phyloP scores from a whole-genome alignment of 257 asterid species.

The Lithospermum erythrorhizon region DNA sequence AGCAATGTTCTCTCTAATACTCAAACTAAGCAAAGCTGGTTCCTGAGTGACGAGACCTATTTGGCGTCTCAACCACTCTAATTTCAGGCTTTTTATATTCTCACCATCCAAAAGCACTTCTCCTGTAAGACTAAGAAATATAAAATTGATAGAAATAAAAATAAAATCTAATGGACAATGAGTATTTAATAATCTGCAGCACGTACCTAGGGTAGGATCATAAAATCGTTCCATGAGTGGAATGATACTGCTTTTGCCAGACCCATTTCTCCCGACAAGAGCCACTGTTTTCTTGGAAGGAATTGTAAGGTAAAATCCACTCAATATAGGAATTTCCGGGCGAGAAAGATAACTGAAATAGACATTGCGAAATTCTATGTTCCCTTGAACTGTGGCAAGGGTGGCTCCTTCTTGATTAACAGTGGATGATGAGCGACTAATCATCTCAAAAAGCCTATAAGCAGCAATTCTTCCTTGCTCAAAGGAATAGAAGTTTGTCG shows the following conservation, averaged over 20 bases:
- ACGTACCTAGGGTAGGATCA: constrained; percentile 92
- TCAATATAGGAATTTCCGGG: constrained; percentile 97
- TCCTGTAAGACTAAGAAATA: constrained; percentile 36
- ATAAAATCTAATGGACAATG: too few relatives aligned
- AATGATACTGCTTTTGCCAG: constrained; percentile 97
- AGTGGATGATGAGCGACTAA: constrained; percentile 75
- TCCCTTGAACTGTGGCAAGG: constrained; percentile 87
- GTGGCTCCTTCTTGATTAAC: constrained; percentile 71
- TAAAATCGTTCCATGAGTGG: constrained; percentile 99
- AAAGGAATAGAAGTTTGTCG: constrained; percentile 94
- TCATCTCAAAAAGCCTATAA: constrained; percentile 94
- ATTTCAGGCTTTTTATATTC: constrained; percentile 82
- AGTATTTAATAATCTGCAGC: too few relatives aligned
- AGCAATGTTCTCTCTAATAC: constrained; percentile 90
- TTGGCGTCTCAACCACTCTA: constrained; percentile 97
- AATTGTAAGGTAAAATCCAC: constrained; percentile 95
- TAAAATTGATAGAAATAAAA: background rate
- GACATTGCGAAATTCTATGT: constrained; percentile 95
- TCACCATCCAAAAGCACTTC: constrained; percentile 99
- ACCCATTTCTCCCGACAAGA: constrained; percentile 98
- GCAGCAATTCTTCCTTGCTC: constrained; percentile 99
- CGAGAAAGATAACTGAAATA: constrained; percentile 97
- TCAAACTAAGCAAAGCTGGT: constrained; percentile 95
- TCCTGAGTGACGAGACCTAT: constrained; percentile 98
- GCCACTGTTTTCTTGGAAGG: constrained; percentile 99